Base-by-base conservation (phyloP, 2,329 filamentous ascomycete species). In the Mycosphaerella sp. region DNA sequence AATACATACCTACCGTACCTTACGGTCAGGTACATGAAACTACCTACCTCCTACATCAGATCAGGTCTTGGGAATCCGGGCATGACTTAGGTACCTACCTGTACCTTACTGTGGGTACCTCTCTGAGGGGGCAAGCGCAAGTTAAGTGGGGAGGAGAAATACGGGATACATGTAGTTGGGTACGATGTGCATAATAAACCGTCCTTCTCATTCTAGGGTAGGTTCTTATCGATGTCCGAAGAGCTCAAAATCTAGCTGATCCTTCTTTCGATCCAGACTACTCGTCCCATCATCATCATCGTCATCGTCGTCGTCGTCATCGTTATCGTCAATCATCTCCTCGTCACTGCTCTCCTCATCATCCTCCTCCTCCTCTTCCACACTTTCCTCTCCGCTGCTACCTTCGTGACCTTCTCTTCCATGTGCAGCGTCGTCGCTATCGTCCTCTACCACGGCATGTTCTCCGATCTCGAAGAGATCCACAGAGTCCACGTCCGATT, bases 381-480 rank as follows among this genome's bases (percentile, higher is more conserved):
- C 56, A 9, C 53, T 48, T 9, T 55, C 59, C 6, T 55, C 61
- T 5, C 57, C 57, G 31, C 57, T 54, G 45, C 32, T 49, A 48
- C 54, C 49, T 44, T 62, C 61, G 17, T 46, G 53, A 31, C 54
- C 52, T 14, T 51, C 57, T 38, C 43, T 52, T 41, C 57, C 47
- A 48, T 55, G 43, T 9, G 52, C 38, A 10, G 48, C 62, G 1
- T 66, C 65, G 6, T 68, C 67, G 3, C 67, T 66, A 23, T 66
- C 66, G 32, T 64, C 67, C 12, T 62, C 62, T 40, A 67, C 66
- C 1, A 57, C 61, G 29, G 52, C 53, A 23, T 69, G 66, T 1
- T 68, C 67, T 7, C 60, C 63, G 23, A 67, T 66, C 10, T 58
- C 43, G 57, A 65, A 42, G 57, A 67, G 32, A 46, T 58, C 56